phyloP scores from a whole-genome alignment of 257 asterid species.

The Salvia rosmarinus region DNA sequence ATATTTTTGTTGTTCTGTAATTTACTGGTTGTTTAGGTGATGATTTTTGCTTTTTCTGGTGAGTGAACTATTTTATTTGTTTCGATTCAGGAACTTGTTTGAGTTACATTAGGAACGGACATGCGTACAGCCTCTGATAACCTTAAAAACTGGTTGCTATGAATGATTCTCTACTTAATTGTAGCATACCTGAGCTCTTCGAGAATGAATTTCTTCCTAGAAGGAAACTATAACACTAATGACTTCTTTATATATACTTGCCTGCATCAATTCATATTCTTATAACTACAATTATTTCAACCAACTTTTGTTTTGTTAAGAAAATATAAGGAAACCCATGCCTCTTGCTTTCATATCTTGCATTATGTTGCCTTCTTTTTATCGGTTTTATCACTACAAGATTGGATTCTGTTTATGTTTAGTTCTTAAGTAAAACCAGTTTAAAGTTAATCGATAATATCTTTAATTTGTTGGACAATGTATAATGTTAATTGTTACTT shows the following conservation, averaged over 20 bases:
- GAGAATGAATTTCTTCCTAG: not conserved
- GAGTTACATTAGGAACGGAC: conserved; percentile 25
- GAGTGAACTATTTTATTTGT: not conserved
- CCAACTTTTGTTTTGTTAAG: conserved; percentile 17
- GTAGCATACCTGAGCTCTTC: not conserved
- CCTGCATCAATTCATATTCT: conserved; percentile 3
- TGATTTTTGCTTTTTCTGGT: not conserved
- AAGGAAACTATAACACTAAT: conserved; percentile 11
- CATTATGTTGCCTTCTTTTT: conserved; percentile 19
- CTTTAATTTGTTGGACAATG: too few relatives aligned
- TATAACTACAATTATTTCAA: conserved; percentile 4
- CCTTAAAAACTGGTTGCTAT: not conserved
- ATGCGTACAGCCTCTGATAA: conserved; percentile 12
- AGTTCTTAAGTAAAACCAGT: too few relatives aligned
- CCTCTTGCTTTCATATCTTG: conserved; percentile 18
- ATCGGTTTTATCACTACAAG: conserved; percentile 8
- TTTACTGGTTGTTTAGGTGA: conserved; percentile 15
- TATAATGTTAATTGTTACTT: too few relatives aligned
- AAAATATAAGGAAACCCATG: not conserved
- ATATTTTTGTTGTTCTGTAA: conserved; percentile 16
- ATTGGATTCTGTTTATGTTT: too few relatives aligned
- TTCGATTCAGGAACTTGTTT: conserved; percentile 16
- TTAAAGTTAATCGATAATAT: too few relatives aligned
- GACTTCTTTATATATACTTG: not conserved
- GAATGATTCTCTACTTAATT: conserved; percentile 7